Conservation (phyloP, 495 filamentous ascomycete genomes). For the Penicillium lagena region DNA sequence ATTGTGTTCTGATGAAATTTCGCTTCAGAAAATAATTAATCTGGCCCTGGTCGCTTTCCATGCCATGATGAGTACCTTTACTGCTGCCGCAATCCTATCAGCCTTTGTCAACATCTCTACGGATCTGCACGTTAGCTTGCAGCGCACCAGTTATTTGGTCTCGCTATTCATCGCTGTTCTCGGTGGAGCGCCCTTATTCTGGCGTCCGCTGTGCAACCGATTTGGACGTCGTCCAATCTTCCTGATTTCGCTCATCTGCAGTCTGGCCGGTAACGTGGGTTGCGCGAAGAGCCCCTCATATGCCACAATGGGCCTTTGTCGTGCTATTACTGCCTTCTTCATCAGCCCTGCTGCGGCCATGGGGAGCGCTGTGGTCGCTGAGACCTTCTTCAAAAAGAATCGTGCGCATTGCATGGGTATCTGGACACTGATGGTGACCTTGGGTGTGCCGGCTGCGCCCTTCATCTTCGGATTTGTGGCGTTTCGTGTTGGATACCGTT, state of each 20-base stretch:
- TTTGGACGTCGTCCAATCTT: constrained; percentile 49
- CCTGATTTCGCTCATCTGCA: constrained; percentile 38
- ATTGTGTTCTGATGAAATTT: constrained; percentile 1
- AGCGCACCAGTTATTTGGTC: constrained; percentile 42
- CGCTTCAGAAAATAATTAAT: constrained; percentile 44
- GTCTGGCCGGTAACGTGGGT: constrained; percentile 38
- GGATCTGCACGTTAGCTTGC: constrained; percentile 33
- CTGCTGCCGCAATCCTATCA: constrained; percentile 45
- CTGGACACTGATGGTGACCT: constrained; percentile 44
- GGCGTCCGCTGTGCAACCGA: constrained; percentile 49
- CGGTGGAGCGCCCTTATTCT: constrained; percentile 43
- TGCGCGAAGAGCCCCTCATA: constrained; percentile 39
- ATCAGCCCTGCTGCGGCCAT: constrained; percentile 49
- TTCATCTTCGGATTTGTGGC: constrained; percentile 45
- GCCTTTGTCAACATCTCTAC: constrained; percentile 40
- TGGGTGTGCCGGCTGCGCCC: constrained; percentile 42
- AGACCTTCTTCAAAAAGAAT: constrained; percentile 44
- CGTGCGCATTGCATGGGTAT: constrained; percentile 46
- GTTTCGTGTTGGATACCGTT: constrained; percentile 30
- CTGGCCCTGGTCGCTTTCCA: constrained; percentile 50
- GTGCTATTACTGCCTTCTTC: constrained; percentile 45
- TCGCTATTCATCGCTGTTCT: constrained; percentile 44
- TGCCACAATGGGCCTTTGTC: constrained; percentile 33
- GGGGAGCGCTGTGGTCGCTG: constrained; percentile 45
- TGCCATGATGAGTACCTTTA: constrained; percentile 51